These are phyloP conservation scores for Mortierella sp. DNA, from an alignment of 371 early-diverging fungal genomes.

Conservation along the genomic window DNA sequence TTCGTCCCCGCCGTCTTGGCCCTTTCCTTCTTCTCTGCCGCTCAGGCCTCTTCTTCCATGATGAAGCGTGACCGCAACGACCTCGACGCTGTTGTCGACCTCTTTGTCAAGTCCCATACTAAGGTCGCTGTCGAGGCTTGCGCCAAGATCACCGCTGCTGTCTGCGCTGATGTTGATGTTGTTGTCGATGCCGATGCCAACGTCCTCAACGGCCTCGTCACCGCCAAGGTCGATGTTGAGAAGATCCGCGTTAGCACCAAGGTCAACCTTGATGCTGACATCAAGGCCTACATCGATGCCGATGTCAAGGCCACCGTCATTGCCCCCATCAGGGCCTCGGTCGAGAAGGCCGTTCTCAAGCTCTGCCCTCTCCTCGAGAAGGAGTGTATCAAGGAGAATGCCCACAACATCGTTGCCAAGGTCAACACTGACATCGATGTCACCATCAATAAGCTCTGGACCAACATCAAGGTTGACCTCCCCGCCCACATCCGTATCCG, in stretches of 20 bases:
- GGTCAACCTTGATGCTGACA: conserved; percentile 22
- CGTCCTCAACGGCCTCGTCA: conserved; percentile 21
- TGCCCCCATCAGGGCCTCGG: conserved; percentile 33
- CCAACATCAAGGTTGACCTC: conserved; percentile 21
- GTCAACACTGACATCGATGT: conserved; percentile 23
- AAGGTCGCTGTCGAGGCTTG: conserved; percentile 30
- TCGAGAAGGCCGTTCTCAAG: not conserved
- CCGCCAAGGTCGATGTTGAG: conserved; percentile 18
- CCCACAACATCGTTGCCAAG: conserved; percentile 29
- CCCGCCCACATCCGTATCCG: conserved; percentile 13
- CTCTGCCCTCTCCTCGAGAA: conserved; percentile 23
- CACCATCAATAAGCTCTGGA: conserved; percentile 15
- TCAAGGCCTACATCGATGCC: conserved; percentile 28
- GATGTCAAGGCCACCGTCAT: conserved; percentile 26
- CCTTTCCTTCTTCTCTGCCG: conserved; percentile 34
- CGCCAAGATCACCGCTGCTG: conserved; percentile 21
- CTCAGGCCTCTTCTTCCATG: conserved; percentile 23
- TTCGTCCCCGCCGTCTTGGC: conserved; percentile 52
- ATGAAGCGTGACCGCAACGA: conserved; percentile 23
- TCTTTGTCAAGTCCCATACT: conserved; percentile 29
- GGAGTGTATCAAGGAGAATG: conserved; percentile 31
- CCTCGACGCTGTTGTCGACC: conserved; percentile 24
- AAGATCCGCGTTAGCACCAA: conserved; percentile 29
- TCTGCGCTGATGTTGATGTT: conserved; percentile 42
- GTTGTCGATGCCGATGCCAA: conserved; percentile 21